Percentiles rank a stretch among this genome's conserved stretches.
These are phyloP conservation scores for Fusarium fracticaudum DNA, from an alignment of 2,329 filamentous ascomycete genomes.

Conservation along the genomic window DNA sequence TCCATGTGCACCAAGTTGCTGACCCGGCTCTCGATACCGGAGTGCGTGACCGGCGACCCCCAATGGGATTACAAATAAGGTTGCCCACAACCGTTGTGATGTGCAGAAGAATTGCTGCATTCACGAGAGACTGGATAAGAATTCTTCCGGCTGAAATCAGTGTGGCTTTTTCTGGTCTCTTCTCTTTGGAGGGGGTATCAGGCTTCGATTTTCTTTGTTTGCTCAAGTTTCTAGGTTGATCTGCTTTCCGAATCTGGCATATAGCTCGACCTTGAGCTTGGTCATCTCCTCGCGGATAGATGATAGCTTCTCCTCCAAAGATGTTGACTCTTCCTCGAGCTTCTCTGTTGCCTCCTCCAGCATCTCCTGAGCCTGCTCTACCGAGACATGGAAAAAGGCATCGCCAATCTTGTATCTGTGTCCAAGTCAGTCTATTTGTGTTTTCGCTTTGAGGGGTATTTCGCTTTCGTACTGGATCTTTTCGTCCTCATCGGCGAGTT, in stretches of 20 bases:
- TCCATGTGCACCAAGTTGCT: neutral
- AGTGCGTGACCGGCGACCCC: slow-evolving; percentile 15
- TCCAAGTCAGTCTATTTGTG: slow-evolving; percentile 9
- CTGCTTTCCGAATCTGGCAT: slow-evolving; percentile 93
- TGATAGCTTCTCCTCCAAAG: slow-evolving; percentile 79
- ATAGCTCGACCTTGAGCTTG: slow-evolving; percentile 88
- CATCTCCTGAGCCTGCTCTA: slow-evolving; percentile 87
- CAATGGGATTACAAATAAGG: slow-evolving; percentile 32
- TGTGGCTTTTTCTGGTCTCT: slow-evolving; percentile 8
- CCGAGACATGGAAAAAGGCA: slow-evolving; percentile 87
- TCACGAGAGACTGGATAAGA: slow-evolving; percentile 28
- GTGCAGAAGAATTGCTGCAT: slow-evolving; percentile 21
- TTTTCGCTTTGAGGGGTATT: neutral
- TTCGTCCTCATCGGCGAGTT: slow-evolving; percentile 95
- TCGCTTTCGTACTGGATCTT: slow-evolving; percentile 78
- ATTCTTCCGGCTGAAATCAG: slow-evolving; percentile 28
- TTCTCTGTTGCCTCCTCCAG: slow-evolving; percentile 75
- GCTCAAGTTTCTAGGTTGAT: slow-evolving; percentile 92
- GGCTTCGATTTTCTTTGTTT: slow-evolving; percentile 24
- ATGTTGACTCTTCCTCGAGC: slow-evolving; percentile 80
- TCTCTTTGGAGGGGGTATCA: slow-evolving; percentile 28
- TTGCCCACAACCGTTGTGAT: slow-evolving; percentile 12
- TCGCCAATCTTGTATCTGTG: slow-evolving; percentile 94
- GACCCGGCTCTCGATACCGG: slow-evolving; percentile 26
- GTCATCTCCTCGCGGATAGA: slow-evolving; percentile 86